Base-by-base conservation (phyloP, 495 filamentous ascomycete species). In the Bryoglossum gracile region DNA sequence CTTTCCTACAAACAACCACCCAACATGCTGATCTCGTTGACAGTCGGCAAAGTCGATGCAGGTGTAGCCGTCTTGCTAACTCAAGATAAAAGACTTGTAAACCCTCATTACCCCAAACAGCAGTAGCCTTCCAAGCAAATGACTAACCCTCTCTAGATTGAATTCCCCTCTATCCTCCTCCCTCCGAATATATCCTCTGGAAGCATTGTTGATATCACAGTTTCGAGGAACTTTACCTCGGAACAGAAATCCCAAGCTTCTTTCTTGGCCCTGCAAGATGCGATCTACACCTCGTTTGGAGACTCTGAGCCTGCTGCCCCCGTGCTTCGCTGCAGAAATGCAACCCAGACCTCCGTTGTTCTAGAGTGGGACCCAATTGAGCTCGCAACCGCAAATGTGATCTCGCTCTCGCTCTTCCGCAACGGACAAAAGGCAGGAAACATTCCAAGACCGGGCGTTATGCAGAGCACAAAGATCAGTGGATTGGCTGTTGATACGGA, bases 31-130 rank as follows among this genome's bases (percentile, higher is more conserved):
- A 83, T 98, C 72, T 97, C 92, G 37, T 80, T 98, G 63, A 98
- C 92, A 35, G 94, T 98, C 63, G 92, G 92, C 71, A 98, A 98
- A 73, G 92, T 98, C 68, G 92, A 98, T 66, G 92, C 92, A 57
- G 92, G 92, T 66, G 89, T 98, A 59, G 94, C 92, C 39, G 94
- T 98, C 46, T 81, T 98, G 44, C 76, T 98, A 48, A 98, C 92
- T 30, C 85, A 95, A 59, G 92, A 98, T 70, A 97, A 97, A 71
- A 83, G 92, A 55, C 75, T 98, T 57, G 92, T 96, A 80, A 66
- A 55, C 13, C 9, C 33, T n/a, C 43, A 38, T 44, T 34, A 13
- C 3, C 23, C 21, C 14, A 13, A 8, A 24, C 22, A 40, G 13
- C 4, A 13, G 17, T 21, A 39, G 34, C 11, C 17, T 19, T 11